A percentile compares a stretch with the other conserved stretches of the same genome.
These are phyloP conservation scores for Sequoiadendron giganteum DNA, from an alignment of 75 land plant species.

Conservation along the genomic window DNA sequence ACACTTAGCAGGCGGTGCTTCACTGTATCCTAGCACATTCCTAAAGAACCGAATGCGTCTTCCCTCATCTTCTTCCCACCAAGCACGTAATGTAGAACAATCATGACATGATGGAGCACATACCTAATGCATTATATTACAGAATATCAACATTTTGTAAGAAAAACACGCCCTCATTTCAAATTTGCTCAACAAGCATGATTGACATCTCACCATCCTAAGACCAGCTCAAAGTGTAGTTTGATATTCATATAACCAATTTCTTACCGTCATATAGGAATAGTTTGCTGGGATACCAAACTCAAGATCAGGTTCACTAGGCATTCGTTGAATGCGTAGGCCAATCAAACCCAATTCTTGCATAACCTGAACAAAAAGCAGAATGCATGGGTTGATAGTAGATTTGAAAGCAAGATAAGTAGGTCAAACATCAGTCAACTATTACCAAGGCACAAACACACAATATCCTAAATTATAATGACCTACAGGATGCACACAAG, in stretches of 20 bases:
- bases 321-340: slow-evolving; percentile 95
- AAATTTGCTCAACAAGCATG: not conserved
- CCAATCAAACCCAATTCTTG: slow-evolving; percentile 94
- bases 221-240: not conserved
- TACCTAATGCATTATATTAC: slow-evolving; percentile 42
- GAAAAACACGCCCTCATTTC: not conserved
- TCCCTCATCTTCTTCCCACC: slow-evolving; percentile 99
- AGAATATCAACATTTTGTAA: not conserved
- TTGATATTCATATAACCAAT: not conserved
- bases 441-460: not conserved
- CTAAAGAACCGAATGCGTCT: slow-evolving; percentile 60
- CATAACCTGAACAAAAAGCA: slow-evolving; percentile 65
- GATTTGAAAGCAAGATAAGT: not conserved
- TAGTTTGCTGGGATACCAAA: slow-evolving; percentile 93
- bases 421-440: not conserved
- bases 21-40: slow-evolving; percentile 54
- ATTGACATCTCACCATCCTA: not conserved
- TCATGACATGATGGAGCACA: slow-evolving; percentile 99
- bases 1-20: slow-evolving; percentile 73
- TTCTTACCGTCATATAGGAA: slow-evolving; percentile 83
- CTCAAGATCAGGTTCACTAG: slow-evolving; percentile 78
- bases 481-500: slow-evolving; percentile 93
- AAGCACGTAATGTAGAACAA: slow-evolving; percentile 92
- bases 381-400: not conserved
- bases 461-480: not conserved